Percentiles rank a stretch among this genome's conserved stretches.
phyloP scores from a whole-genome alignment of 495 filamentous ascomycete species.

The Penicillium atrosanguineum region DNA sequence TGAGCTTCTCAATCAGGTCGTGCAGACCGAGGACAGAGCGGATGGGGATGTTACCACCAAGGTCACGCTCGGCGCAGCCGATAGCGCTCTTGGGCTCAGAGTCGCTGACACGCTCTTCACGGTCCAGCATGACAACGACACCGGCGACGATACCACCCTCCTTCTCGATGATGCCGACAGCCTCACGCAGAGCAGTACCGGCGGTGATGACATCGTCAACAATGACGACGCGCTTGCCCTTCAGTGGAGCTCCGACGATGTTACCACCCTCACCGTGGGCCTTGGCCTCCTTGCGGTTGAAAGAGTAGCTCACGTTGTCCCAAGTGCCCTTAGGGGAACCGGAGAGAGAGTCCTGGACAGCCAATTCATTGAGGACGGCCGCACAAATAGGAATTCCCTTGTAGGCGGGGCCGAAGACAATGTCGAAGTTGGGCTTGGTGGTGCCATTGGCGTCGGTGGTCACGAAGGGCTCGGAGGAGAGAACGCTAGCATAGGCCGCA shows the following conservation, averaged over 20 bases:
- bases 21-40: constrained; percentile 58
- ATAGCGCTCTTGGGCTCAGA: constrained; percentile 64
- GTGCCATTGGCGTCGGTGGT: constrained; percentile 33
- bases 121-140: constrained; percentile 83
- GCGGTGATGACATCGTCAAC: constrained; percentile 96
- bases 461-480: constrained; percentile 48
- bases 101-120: constrained; percentile 73
- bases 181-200: constrained; percentile 88
- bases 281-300: constrained; percentile 95
- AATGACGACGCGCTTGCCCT: constrained; percentile 80
- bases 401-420: constrained; percentile 77
- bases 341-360: constrained; percentile 53
- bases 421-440: constrained; percentile 34
- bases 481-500: constrained; percentile 75
- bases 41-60: constrained; percentile 45
- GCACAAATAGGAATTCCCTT: constrained; percentile 91
- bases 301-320: constrained; percentile 67
- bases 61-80: constrained; percentile 72
- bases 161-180: constrained; percentile 75
- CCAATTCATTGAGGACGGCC: constrained; percentile 66
- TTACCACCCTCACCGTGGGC: constrained; percentile 89
- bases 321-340: constrained; percentile 31
- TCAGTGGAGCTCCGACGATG: constrained; percentile 82
- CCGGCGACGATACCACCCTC: constrained; percentile 81
- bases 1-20: constrained; percentile 69